These are phyloP conservation scores for Pseudofabraea citricarpa DNA, from an alignment of 2,329 filamentous ascomycete species.

Conservation along the genomic window DNA sequence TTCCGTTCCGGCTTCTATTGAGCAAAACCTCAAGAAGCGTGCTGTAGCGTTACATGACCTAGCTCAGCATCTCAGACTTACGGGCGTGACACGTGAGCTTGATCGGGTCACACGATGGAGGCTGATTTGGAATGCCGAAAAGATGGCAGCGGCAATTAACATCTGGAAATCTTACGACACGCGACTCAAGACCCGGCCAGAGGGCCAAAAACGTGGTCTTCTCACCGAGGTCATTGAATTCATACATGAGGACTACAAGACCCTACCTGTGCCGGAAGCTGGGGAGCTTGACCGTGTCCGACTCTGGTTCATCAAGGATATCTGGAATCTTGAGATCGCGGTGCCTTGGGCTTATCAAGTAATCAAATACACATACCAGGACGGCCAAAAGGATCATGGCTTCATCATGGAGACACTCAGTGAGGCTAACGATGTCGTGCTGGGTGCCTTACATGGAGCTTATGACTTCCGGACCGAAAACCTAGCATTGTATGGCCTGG, in stretches of 20 bases:
- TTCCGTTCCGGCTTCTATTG: slow-evolving; percentile 68
- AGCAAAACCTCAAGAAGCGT: slow-evolving; percentile 72
- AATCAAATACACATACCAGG: slow-evolving; percentile 67
- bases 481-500: slow-evolving; percentile 67
- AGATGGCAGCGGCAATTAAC: slow-evolving; percentile 71
- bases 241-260: slow-evolving; percentile 73
- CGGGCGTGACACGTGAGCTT: slow-evolving; percentile 54
- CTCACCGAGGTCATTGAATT: slow-evolving; percentile 70
- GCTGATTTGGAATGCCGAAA: slow-evolving; percentile 86
- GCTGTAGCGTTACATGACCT: slow-evolving; percentile 71
- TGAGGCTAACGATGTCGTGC: slow-evolving; percentile 74
- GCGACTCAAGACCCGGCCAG: slow-evolving; percentile 54
- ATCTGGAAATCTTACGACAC: slow-evolving; percentile 80
- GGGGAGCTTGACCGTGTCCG: slow-evolving; percentile 76
- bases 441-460: slow-evolving; percentile 56
- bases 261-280: slow-evolving; percentile 54
- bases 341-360: slow-evolving; percentile 75
- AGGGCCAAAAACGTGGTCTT: slow-evolving; percentile 62
- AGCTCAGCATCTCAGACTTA: slow-evolving; percentile 63
- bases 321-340: slow-evolving; percentile 67
- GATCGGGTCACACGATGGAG: slow-evolving; percentile 69
- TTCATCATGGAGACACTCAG: slow-evolving; percentile 28
- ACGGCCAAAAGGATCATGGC: slow-evolving; percentile 49
- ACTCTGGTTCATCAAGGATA: slow-evolving; percentile 80
- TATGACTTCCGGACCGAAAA: slow-evolving; percentile 70